phyloP scores from a whole-genome alignment of 1,284 basidiomycete genomes.

The Leccinum variabile region DNA sequence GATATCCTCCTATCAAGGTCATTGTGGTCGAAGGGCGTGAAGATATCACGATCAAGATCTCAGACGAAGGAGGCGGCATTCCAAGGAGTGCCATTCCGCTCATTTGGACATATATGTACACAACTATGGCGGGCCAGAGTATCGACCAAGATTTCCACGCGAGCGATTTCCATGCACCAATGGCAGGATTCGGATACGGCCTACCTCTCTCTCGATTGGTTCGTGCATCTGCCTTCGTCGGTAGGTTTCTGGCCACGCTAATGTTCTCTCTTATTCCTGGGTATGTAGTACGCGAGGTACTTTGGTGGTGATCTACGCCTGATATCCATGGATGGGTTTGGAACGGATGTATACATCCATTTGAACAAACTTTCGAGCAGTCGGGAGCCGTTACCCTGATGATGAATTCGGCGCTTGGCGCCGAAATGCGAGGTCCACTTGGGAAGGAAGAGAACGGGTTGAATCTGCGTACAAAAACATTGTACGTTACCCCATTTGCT shows the following conservation, averaged over 20 bases:
- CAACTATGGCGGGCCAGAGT: conserved; percentile 91
- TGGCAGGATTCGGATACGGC: conserved; percentile 98
- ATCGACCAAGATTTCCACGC: conserved; percentile 85
- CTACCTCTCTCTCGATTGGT: conserved; percentile 88
- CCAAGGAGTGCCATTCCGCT: conserved; percentile 90
- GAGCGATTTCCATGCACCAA: conserved; percentile 96
- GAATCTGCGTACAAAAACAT: not conserved
- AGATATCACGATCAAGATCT: conserved; percentile 99
- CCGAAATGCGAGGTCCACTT: not conserved
- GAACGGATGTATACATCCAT: conserved; percentile 90
- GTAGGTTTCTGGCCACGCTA: conserved; percentile 6
- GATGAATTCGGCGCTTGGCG: not conserved
- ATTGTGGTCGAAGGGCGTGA: conserved; percentile 93
- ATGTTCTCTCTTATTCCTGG: conserved; percentile 12
- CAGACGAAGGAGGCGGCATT: conserved; percentile 95
- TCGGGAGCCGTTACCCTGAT: conserved; percentile 68
- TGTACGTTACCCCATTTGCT: conserved; percentile 8
- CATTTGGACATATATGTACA: conserved; percentile 99
- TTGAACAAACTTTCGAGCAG: conserved; percentile 84
- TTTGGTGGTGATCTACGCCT: conserved; percentile 96
- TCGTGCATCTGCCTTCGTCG: conserved; percentile 31
- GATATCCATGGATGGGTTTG: conserved; percentile 98
- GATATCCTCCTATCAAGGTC: conserved; percentile 93
- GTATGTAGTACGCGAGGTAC: conserved; percentile 82
- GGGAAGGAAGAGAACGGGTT: not conserved